Evolutionary conservation across 1,284 basidiomycete genomes (phyloP), one percentile per base, ranked within the genome.

Genomic region (Austropuccinia psidii): DNA sequence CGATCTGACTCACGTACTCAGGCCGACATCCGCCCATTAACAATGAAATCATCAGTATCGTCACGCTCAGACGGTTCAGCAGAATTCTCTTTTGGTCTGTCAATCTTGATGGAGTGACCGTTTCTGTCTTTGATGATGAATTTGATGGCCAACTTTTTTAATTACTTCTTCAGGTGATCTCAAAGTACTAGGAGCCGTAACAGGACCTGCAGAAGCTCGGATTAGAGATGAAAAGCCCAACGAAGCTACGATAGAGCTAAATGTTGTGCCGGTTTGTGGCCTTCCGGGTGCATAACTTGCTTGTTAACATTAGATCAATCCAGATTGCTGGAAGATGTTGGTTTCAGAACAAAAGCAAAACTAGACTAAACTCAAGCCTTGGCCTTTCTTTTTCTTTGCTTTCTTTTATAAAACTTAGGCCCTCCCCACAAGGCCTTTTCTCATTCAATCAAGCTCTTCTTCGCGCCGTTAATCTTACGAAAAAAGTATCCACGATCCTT

Each of bases 201-300:
- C 81, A 11, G 85, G 85, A 4, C 85, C 85, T 0, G 80, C 81
- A 15, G 85, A 85, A 76, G 84, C 85, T 0, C 79, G 84, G 52
- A 77, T 85, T 17, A 80, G 83, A 37, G 83, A 85, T 74, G 85
- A 85, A 76, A 79, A 82, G 41, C 82, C 84, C 2, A 82, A 84
- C 68, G 76, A 80, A 70, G 83, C 85, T 0, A 83, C 84, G 0
- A 79, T 86, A n/a, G 83, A 85, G 72, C 78, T 85, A 57, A 78
- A 81, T 37, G 81, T 84, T 74, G 80, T 83, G 24, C 84, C 85
- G 0, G 77, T 84, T 11, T 80, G 83, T 67, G 83, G 83, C 2
- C 78, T 82, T 0, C 80, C 82, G 9, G 83, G 82, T 81, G 47
- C 76, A 79, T 77, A 27, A 9, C 29, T 50, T 3, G n/a, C 7